Evolutionary conservation across 345 rosid genomes (phyloP), one percentile per base, ranked within the genome.

Genomic region (Gossypium rotundifolium): DNA sequence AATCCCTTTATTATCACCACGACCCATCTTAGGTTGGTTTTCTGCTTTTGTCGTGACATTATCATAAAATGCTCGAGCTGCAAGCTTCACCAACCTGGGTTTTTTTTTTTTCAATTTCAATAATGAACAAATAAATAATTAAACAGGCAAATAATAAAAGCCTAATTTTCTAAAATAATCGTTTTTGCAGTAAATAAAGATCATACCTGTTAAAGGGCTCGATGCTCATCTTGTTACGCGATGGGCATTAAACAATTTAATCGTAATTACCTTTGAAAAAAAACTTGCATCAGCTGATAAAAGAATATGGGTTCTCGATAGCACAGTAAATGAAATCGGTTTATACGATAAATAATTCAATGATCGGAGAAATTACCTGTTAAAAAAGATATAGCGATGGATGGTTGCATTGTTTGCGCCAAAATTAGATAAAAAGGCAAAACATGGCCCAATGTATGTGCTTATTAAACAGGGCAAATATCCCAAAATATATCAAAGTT

Each of bases 61-160:
- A 82, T 94, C 95, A 70, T 92, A 94, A 75, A 94, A 92, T 7
- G 93, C 97, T 80, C 97, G 85, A 3, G 89, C 97, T 18, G 84
- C 79, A 44, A 91, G 88, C 83, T 84, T 94, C 83, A 92, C 97
- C 74, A 92, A 71, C 81, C 97, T 91, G 79, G 7, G 7, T 33
- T 29, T 29, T 29, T 29, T 66, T 60, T 57, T 57, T 60, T 60
- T 27, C 64, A 60, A 59, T 25, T 23, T 14, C 49, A 73, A 46
- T 9, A 3, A 17, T 14, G 17, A 59, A 59, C 0, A 23, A 11
- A 59, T 23, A 23, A 59, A 23, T 13, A 17, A 61, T 16, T 27
- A 14, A 17, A 61, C 1, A 38, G 20, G 25, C 14, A 61, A 71
- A 2, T 18, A 2, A 61, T 33, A 48, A 12, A n/a, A 10, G 40